Percentiles rank a stretch among this genome's conserved stretches.
Conservation (phyloP, 2,329 filamentous ascomycete species). For the Cladophialophora yegresii region DNA sequence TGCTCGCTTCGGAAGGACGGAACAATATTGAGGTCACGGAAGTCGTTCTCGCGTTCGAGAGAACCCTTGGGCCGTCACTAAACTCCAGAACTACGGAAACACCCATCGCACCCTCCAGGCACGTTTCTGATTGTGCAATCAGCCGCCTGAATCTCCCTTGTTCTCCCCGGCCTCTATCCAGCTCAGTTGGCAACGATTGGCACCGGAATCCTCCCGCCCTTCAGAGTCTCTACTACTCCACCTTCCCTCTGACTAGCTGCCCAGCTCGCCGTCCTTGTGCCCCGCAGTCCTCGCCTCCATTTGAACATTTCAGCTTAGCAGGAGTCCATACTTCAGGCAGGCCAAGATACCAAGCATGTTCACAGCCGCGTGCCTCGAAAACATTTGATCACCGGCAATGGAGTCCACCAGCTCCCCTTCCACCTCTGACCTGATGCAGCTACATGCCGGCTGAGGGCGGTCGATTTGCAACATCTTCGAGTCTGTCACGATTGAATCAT, state of each 20-base stretch:
- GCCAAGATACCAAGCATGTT: conserved; percentile 27
- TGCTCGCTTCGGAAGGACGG: background rate
- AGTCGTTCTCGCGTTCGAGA: background rate
- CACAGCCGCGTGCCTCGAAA: conserved; percentile 19
- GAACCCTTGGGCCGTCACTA: background rate
- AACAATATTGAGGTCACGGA: background rate
- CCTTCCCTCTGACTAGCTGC: conserved; percentile 16
- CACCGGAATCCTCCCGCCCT: conserved; percentile 2
- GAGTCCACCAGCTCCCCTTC: conserved; percentile 24
- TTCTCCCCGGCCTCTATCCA: background rate
- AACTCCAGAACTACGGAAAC: background rate
- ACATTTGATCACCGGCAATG: conserved; percentile 20
- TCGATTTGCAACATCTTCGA: conserved; percentile 1
- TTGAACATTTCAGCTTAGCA: conserved; percentile 31
- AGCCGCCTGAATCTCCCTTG: background rate
- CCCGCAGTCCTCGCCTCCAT: conserved; percentile 30
- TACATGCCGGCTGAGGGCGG: conserved; percentile 32
- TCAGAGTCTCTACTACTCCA: conserved; percentile 12
- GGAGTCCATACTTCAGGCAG: conserved; percentile 26
- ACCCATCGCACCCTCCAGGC: background rate
- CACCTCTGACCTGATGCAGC: conserved; percentile 33
- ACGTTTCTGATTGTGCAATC: background rate
- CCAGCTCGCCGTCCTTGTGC: conserved; percentile 17
- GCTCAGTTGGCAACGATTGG: conserved; percentile 1
- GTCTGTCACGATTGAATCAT: conserved; percentile 9